Conservation (phyloP, 2,329 filamentous ascomycete species). For the Trichophyton simii region DNA sequence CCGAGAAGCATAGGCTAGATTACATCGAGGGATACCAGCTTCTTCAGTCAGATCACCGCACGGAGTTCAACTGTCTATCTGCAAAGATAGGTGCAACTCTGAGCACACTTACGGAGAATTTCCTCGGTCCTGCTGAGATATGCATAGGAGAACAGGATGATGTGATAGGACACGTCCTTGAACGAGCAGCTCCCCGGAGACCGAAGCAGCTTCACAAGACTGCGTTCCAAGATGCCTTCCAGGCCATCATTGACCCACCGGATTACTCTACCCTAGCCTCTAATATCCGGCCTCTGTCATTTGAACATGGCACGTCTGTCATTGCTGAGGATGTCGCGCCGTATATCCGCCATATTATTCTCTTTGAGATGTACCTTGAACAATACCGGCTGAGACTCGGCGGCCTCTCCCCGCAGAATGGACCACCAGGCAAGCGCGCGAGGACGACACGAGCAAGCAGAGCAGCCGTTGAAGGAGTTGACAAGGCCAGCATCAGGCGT, state of each 20-base stretch:
- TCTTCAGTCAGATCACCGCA: constrained; percentile 39
- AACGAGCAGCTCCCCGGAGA: constrained; percentile 15
- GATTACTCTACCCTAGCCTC: constrained; percentile 23
- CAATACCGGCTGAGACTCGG: constrained; percentile 52
- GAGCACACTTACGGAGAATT: constrained; percentile 20
- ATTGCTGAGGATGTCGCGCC: constrained; percentile 72
- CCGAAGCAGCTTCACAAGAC: constrained; percentile 21
- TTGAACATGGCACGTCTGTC: constrained; percentile 56
- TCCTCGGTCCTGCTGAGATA: constrained; percentile 11
- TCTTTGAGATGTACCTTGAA: constrained; percentile 60
- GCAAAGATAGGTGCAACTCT: constrained; percentile 24
- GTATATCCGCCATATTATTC: constrained; percentile 74
- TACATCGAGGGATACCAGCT: constrained; percentile 44
- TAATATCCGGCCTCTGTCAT: constrained; percentile 47
- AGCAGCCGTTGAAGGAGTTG: constrained; percentile 64
- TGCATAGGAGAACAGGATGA: constrained; percentile 16
- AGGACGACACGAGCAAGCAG: constrained; percentile 62
- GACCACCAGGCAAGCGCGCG: constrained; percentile 42
- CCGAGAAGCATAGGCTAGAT: constrained; percentile 40
- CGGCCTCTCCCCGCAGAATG: constrained; percentile 49
- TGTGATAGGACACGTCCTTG: constrained; percentile 22
- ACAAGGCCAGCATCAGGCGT: constrained; percentile 51
- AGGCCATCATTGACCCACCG: constrained; percentile 36
- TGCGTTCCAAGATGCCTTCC: constrained; percentile 39
- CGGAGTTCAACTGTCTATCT: constrained; percentile 34